Conservation (phyloP, 805 yeast genomes). For the Kuraishia molischiana region DNA sequence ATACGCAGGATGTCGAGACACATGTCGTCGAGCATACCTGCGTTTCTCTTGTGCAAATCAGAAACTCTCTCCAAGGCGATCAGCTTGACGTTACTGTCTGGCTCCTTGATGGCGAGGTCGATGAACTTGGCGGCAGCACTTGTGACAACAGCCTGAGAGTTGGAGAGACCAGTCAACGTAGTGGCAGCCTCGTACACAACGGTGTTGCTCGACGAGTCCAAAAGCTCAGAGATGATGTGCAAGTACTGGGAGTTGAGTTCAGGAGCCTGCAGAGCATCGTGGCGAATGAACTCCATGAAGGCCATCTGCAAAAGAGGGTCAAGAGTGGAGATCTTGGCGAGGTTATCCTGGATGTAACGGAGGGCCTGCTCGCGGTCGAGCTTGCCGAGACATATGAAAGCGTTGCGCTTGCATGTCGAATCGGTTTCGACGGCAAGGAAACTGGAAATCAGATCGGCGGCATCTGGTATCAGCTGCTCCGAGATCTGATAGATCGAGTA, state of each 20-base stretch:
- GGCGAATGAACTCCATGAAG: constrained; percentile 83
- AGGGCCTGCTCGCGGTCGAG: constrained; percentile 81
- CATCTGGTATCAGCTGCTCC: constrained; percentile 88
- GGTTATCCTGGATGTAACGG: constrained; percentile 66
- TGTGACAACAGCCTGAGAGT: constrained; percentile 55
- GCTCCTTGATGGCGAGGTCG: constrained; percentile 81
- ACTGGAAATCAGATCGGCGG: constrained; percentile 70
- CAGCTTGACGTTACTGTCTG: constrained; percentile 92
- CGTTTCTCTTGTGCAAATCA: constrained; percentile 62
- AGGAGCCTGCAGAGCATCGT: constrained; percentile 59
- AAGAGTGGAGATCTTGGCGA: constrained; percentile 45
- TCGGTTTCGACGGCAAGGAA: constrained; percentile 80
- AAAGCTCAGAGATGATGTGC: constrained; percentile 58
- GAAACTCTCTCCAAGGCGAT: constrained; percentile 82
- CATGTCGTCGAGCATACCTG: constrained; percentile 77
- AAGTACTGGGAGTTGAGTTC: constrained; percentile 64
- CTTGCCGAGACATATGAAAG: constrained; percentile 78
- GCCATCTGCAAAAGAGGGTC: constrained; percentile 86
- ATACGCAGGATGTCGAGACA: constrained; percentile 82
- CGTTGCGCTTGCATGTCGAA: constrained; percentile 91
- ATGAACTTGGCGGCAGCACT: constrained; percentile 81
- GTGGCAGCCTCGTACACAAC: constrained; percentile 91
- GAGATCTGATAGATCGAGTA: constrained; percentile 74
- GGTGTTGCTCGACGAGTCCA: constrained; percentile 59
- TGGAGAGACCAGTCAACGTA: constrained; percentile 49